Conservation (phyloP, 1,284 basidiomycete genomes). For the Phellinidium pouzarii region DNA sequence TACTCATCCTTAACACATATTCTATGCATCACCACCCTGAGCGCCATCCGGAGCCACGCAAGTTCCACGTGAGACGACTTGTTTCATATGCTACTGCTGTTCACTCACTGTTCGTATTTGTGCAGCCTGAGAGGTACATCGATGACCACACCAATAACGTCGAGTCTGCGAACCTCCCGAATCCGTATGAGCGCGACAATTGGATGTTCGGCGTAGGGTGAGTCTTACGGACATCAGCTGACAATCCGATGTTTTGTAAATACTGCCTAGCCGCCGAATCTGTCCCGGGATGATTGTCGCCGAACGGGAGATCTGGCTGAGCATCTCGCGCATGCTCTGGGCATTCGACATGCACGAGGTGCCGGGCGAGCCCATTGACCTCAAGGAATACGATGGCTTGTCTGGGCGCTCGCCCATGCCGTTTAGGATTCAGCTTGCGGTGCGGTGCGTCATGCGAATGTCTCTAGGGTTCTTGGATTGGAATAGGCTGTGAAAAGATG, state of each 20-base stretch:
- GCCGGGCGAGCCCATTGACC: constrained; percentile 29
- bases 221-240: background rate
- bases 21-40: constrained; percentile 34
- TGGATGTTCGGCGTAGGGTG: constrained; percentile 38
- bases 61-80: constrained; percentile 8
- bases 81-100: constrained; percentile 11
- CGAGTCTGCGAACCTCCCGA: constrained; percentile 32
- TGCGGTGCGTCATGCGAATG: constrained; percentile 23
- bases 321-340: constrained; percentile 12
- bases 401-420: constrained; percentile 31
- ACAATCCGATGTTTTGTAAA: constrained; percentile 12
- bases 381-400: constrained; percentile 32
- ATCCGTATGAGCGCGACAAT: constrained; percentile 38
- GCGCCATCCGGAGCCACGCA: constrained; percentile 33
- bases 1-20: constrained; percentile 34
- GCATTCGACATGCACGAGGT: constrained; percentile 22
- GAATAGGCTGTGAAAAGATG: too few relatives aligned
- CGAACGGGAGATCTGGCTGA: constrained; percentile 14
- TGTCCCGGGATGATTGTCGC: constrained; percentile 21
- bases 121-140: constrained; percentile 32
- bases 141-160: constrained; percentile 26
- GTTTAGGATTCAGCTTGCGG: constrained; percentile 25
- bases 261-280: constrained; percentile 23
- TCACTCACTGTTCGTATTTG: background rate
- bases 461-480: constrained; percentile 3